Evolutionary conservation across 2,329 filamentous ascomycete genomes (phyloP).

Genomic region (Fusarium guadeloupense): DNA sequence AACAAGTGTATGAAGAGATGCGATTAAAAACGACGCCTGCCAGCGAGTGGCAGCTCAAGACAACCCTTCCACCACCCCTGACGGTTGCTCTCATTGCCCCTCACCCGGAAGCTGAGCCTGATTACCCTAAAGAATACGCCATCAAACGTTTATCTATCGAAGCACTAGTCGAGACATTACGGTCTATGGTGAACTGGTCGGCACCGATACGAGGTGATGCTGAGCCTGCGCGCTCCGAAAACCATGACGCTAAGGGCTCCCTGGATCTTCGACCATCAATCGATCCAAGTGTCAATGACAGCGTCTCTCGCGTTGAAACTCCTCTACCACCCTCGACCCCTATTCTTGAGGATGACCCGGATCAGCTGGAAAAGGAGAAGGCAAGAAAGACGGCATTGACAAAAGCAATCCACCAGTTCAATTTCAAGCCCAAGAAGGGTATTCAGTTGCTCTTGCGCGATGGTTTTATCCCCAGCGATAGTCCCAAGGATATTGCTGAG

Average conservation of each 20-base stretch:
- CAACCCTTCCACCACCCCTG: conserved; percentile 86
- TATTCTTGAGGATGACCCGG: conserved; percentile 86
- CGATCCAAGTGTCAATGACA: conserved; percentile 72
- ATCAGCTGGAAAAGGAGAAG: conserved; percentile 93
- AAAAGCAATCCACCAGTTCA: conserved; percentile 91
- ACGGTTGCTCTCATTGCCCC: conserved; percentile 79
- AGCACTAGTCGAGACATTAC: conserved; percentile 85
- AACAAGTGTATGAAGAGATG: conserved; percentile 87
- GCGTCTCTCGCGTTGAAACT: conserved; percentile 69
- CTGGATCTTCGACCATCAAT: conserved; percentile 65
- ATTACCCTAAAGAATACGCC: conserved; percentile 87
- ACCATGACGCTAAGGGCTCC: conserved; percentile 49
- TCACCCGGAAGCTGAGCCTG: conserved; percentile 68
- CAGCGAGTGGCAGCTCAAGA: conserved; percentile 85
- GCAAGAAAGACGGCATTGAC: conserved; percentile 90
- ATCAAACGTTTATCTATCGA: conserved; percentile 91
- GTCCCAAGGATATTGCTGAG: conserved; percentile 80
- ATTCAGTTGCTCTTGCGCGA: conserved; percentile 85
- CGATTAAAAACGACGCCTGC: conserved; percentile 68
- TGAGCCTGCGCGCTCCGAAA: conserved; percentile 44
- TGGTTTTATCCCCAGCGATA: conserved; percentile 85
- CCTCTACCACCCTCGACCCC: conserved; percentile 71
- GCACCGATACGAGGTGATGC: conserved; percentile 69
- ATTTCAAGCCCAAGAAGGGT: conserved; percentile 96
- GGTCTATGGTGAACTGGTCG: conserved; percentile 94